Evolutionary conservation across 1,284 basidiomycete species (phyloP), one percentile per base, ranked within the genome.

Genomic region (Waitea zeae): DNA sequence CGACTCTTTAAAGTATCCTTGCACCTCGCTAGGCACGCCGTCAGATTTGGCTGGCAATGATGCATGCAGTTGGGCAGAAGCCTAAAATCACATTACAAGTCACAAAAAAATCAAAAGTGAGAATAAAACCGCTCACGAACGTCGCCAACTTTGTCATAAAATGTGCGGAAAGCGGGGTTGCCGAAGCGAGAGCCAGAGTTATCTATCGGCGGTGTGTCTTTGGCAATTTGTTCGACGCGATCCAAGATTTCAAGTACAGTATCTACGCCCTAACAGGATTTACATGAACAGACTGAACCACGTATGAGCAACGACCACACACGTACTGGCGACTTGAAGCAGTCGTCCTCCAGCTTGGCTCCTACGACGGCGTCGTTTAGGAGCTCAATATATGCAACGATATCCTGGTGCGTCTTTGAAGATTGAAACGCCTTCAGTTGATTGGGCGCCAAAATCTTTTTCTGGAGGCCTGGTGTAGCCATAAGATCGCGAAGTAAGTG

Each of bases 121-220:
- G 14, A 7, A 31, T 17, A n/a, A 2, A 7, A 7, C 11, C 7
- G 3, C 12, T 31, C 7, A 14, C n/a, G 13, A 11, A 81, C 84
- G 53, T 81, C 65, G 13, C 59, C 50, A 12, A 97, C 62, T 46
- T 74, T 72, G 54, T 93, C 87, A 48, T 93, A 88, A 48, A 98
- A 92, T 0, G 70, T 73, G 46, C 83, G 67, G 58, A 99, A 99
- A 0, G 93, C 93, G 1, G 93, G 92, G 54, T 99, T 99, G 2
- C 93, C 95, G 47, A 99, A 99, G 17, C 95, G 64, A 30, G 90
- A 96, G 1, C 78, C 76, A 40, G 80, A 73, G 51, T 96, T 96
- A 44, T 92, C 81, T 15, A 93, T 75, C 0, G 92, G 77, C 3
- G 93, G 93, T 0, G 74, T 89, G 2, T 61, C 61, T 22, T 63